These are phyloP conservation scores for Dorcoceras hygrometricum DNA, from an alignment of 257 asterid genomes.

Conservation along the genomic window DNA sequence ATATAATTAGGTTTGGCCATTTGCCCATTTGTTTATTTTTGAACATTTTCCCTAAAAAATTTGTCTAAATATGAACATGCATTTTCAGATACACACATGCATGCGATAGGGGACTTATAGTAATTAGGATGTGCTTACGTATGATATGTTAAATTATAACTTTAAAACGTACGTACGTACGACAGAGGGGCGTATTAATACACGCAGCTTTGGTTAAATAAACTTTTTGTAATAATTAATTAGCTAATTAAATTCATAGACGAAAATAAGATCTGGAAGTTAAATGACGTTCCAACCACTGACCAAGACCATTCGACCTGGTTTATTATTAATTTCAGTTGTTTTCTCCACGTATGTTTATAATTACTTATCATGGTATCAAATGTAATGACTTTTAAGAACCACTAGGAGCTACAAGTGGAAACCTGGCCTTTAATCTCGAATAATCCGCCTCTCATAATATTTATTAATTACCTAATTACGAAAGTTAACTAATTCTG, in stretches of 20 bases:
- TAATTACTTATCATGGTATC: not conserved
- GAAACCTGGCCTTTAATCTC: constrained; percentile 10
- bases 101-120: no score
- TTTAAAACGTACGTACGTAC: no score
- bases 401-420: constrained; percentile 13
- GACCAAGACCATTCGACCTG: not conserved
- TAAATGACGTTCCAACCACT: constrained; percentile 13
- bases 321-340: not conserved
- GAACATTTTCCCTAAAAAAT: no score
- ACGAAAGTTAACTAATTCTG: no score
- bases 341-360: not conserved
- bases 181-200: no score
- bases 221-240: not conserved
- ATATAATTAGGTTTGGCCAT: no score
- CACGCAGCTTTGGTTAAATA: constrained; percentile 1
- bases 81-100: no score
- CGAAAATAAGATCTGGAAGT: not conserved
- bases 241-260: not conserved
- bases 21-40: no score
- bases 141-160: no score
- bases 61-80: no score
- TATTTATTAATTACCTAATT: no score
- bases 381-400: constrained; percentile 23
- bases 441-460: not conserved
- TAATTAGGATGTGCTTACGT: no score